Percentiles rank a stretch among this genome's conserved stretches.
Conservation (phyloP, 352 stramenopile genomes). For the Phytophthora hybrid region DNA sequence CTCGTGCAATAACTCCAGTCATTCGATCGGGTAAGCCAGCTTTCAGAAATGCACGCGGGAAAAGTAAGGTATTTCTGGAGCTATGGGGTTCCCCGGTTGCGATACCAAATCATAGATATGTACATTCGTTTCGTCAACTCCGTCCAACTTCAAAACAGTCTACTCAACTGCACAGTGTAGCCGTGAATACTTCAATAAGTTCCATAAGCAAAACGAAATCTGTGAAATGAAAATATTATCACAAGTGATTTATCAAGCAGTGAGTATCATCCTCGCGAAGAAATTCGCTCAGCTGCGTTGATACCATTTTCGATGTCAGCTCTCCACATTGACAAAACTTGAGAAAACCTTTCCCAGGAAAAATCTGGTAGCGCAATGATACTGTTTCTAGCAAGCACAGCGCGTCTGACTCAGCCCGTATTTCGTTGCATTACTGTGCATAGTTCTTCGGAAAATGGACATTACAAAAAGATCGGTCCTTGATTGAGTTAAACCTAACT, state of each 20-base stretch:
- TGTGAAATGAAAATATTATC: constrained; percentile 41
- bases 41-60: too few relatives aligned
- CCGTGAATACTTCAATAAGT: constrained; percentile 43
- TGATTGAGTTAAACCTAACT: not conserved
- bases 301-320: not conserved
- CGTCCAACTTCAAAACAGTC: constrained; percentile 1
- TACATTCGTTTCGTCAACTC: too few relatives aligned
- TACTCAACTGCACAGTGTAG: constrained; percentile 34
- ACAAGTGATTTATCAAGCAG: constrained; percentile 29
- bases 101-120: constrained; percentile 19
- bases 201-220: constrained; percentile 44
- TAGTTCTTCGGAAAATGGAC: too few relatives aligned
- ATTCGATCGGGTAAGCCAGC: not conserved
- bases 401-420: not conserved
- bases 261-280: not conserved
- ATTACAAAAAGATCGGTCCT: constrained; percentile 14
- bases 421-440: not conserved
- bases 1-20: not conserved
- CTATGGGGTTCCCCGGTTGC: too few relatives aligned
- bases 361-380: too few relatives aligned
- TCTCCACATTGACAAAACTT: too few relatives aligned
- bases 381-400: not conserved
- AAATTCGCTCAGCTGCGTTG: not conserved
- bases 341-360: too few relatives aligned
- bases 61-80: too few relatives aligned